Percentiles rank a stretch among this genome's conserved stretches.
Evolutionary conservation across 768 basidiomycete genomes (phyloP).

Genomic region (Termitomyces titanicus): DNA sequence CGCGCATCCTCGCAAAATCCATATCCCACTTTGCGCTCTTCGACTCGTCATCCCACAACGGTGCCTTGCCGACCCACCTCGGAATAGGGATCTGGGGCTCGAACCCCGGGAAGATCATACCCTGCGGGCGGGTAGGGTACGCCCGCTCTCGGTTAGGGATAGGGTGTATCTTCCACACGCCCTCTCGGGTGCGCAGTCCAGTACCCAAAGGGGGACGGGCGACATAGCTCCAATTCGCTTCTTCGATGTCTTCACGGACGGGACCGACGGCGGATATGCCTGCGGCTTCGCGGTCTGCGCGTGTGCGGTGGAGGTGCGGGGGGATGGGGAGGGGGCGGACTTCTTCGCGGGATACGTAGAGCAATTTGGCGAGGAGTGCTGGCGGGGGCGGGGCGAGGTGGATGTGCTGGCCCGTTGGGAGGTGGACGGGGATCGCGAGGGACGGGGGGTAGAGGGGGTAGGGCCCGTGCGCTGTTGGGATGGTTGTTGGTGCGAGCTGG

Average conservation of each 20-base stretch:
- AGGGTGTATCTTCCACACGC: not conserved
- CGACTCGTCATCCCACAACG: not conserved
- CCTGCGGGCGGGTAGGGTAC: slow-evolving; percentile 1
- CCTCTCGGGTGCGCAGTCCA: not conserved
- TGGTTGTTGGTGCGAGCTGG: slow-evolving; percentile 18
- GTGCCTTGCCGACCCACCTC: slow-evolving; percentile 14
- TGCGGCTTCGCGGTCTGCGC: slow-evolving; percentile 20
- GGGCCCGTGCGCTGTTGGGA: slow-evolving; percentile 34
- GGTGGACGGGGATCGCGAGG: slow-evolving; percentile 25
- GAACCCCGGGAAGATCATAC: not conserved
- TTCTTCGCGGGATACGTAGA: slow-evolving; percentile 61
- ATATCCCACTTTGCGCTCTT: slow-evolving; percentile 42
- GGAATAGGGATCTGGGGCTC: not conserved
- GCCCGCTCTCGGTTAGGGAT: no score
- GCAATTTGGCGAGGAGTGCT: slow-evolving; percentile 54
- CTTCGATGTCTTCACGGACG: slow-evolving; percentile 57
- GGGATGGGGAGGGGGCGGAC: slow-evolving; percentile 40
- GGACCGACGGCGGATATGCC: slow-evolving; percentile 29
- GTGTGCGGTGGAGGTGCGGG: slow-evolving; percentile 27
- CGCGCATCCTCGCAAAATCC: slow-evolving; percentile 46
- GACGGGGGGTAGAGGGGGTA: slow-evolving; percentile 42
- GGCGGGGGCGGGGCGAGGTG: slow-evolving; percentile 39
- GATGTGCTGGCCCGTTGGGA: slow-evolving; percentile 26
- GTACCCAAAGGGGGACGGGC: slow-evolving; percentile 22
- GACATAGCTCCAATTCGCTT: slow-evolving; percentile 43